Evolutionary conservation across 2,329 filamentous ascomycete species (phyloP), one percentile per base, ranked within the genome.

Genomic region (Aspergillus flavus): DNA sequence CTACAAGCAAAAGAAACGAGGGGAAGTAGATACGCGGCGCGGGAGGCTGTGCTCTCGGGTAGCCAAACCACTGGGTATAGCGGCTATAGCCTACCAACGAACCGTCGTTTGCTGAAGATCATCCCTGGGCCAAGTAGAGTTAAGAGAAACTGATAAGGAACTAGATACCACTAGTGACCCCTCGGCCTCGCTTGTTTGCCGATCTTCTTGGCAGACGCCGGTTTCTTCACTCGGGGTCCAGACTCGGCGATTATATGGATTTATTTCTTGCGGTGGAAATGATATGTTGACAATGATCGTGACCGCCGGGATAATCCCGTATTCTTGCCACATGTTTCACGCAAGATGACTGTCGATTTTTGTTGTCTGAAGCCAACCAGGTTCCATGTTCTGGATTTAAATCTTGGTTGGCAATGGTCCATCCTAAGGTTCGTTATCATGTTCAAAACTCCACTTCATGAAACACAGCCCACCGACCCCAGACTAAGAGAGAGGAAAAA

Each of bases 131-230:
- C 57, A 30, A 53, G 34, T 5, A 59, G n/a, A 32, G n/a, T 21
- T 36, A 41, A 39, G 32, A 55, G 32, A 55, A 19, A 11, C 7
- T 28, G 52, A 55, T 55, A 63, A 61, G 32, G 48, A 32, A 60
- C 57, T 52, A 50, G 26, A 50, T 30, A 50, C 26, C 7, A 50
- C 26, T 63, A 62, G 61, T 21, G 48, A 61, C 62, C 21, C 28
- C 53, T 64, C 59, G 65, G 58, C 34, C 57, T 52, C 30, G 62
- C 62, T 28, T 57, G 59, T 56, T 21, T 52, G 64, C 61, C 65
- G 65, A 69, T 69, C 65, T 16, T 58, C 66, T 69, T 68, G 66
- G 66, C 67, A 50, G 28, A 39, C 11, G 10, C 21, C 32, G 46
- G 61, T 14, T 26, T 36, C 57, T 41, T 21, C 26, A 56, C 26